Evolutionary conservation across 2,329 filamentous ascomycete genomes (phyloP), one percentile per base, ranked within the genome.

Genomic region (Nigrograna mackinnonii): DNA sequence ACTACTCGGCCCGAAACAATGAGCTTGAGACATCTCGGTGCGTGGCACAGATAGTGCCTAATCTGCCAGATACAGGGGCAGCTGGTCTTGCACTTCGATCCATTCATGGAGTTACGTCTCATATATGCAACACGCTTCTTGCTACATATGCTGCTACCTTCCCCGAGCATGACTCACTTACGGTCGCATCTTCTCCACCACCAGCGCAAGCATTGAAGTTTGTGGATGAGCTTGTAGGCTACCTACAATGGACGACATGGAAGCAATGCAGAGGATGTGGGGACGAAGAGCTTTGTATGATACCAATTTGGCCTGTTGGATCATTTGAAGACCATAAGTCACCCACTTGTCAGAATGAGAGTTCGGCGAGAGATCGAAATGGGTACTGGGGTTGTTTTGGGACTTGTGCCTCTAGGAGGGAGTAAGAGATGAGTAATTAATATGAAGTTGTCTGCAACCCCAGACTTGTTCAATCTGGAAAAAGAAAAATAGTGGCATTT

Each of bases 301-400:
- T 85, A n/a, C 81, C 82, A 2, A 83, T 86, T 55, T 86, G 82
- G 82, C 83, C 83, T 0, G 69, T 76, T 58, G 83, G 83, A 0
- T 70, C 65, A 0, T 55, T 66, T 0, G 71, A 80, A 19, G 82
- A 86, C 54, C 79, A 83, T 52, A 72, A 70, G 22, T 57, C 66
- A 31, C 79, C 79, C 5, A 56, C 59, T 22, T 82, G 79, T 44
- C 42, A 43, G 6, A 31, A 35, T 2, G 43, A 55, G 41, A 35
- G 39, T 14, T 42, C 45, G n/a, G 41, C 48, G 2, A 39, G 35
- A 24, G 19, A 14, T 5, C 14, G 36, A 30, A 13, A 16, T 19
- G 58, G 60, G 39, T 62, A 62, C 44, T 65, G 58, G 61, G 58
- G 62, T 33, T n/a, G n/a, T n/a, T n/a, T n/a, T n/a, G n/a, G n/a